Percentiles rank a stretch among this genome's conserved stretches.
Evolutionary conservation across 331 rosid genomes (phyloP).

Genomic region (Prunus yedoensis): DNA sequence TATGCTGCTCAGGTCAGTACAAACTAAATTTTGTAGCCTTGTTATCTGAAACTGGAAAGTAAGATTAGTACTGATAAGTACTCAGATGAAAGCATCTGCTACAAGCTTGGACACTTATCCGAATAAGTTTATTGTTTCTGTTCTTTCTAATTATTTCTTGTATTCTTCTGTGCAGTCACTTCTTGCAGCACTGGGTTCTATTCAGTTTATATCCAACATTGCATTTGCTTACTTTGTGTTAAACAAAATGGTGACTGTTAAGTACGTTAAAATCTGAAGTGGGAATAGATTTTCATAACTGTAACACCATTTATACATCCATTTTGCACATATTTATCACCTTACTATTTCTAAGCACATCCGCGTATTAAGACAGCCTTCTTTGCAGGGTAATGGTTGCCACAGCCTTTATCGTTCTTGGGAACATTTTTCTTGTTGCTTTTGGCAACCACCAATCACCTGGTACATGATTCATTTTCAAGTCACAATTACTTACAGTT

Average conservation of each 20-base stretch:
- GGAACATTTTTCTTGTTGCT: constrained; percentile 88
- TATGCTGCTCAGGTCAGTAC: constrained; percentile 97
- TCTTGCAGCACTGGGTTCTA: constrained; percentile 97
- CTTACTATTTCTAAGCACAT: constrained; percentile 11
- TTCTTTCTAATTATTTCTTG: constrained; percentile 22
- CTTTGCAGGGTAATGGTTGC: constrained; percentile 86
- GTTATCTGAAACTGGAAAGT: constrained; percentile 2
- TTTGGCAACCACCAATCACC: constrained; percentile 99
- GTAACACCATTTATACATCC: neutral
- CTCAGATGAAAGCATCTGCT: neutral
- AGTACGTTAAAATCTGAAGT: constrained; percentile 49
- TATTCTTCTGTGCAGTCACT: constrained; percentile 65
- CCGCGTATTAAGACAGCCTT: constrained; percentile 17
- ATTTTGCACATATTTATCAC: neutral
- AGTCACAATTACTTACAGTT: constrained; percentile 10
- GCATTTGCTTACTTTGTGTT: constrained; percentile 95
- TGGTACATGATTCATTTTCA: constrained; percentile 45
- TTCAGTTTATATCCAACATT: constrained; percentile 94
- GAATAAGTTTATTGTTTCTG: constrained; percentile 18
- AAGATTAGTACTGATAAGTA: neutral
- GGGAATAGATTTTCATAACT: constrained; percentile 12
- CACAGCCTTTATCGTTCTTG: constrained; percentile 93
- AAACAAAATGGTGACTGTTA: constrained; percentile 77
- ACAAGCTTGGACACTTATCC: neutral
- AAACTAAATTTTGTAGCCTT: neutral